phyloP scores from a whole-genome alignment of 192 early-diverging fungal genomes.

The Entomortierella lignicola region DNA sequence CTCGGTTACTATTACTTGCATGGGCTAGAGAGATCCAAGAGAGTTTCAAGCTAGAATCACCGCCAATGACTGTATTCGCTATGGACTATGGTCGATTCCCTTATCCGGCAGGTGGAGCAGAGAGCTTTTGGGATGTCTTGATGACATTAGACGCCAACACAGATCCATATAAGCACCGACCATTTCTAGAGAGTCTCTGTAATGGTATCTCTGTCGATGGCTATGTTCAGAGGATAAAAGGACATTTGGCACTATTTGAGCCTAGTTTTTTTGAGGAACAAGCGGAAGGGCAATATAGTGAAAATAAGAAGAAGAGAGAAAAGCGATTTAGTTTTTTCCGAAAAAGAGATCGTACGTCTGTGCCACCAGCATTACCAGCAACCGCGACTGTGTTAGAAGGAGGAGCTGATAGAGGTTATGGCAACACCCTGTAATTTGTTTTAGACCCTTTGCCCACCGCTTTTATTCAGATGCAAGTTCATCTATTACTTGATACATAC shows the following conservation, averaged over 20 bases:
- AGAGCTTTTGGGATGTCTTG: constrained; percentile 43
- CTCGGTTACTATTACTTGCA: constrained; percentile 21
- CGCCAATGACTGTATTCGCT: constrained; percentile 33
- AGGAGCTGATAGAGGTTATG: neutral
- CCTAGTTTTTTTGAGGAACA: constrained; percentile 48
- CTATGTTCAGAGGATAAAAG: constrained; percentile 47
- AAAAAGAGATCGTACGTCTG: neutral
- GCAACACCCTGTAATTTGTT: too few species aligned
- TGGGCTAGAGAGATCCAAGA: constrained; percentile 52
- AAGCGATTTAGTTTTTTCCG: constrained; percentile 36
- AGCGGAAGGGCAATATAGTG: constrained; percentile 42
- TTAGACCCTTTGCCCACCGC: too few species aligned
- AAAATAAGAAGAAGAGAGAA: constrained; percentile 46
- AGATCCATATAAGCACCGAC: constrained; percentile 23
- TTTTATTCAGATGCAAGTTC: too few species aligned
- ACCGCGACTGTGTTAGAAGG: neutral
- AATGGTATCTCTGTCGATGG: constrained; percentile 40
- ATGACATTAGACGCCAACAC: constrained; percentile 54
- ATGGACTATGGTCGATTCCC: constrained; percentile 52
- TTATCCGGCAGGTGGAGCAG: constrained; percentile 38
- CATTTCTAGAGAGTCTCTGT: constrained; percentile 42
- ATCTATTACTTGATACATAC: too few species aligned
- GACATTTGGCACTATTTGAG: constrained; percentile 38
- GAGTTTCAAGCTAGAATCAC: constrained; percentile 29
- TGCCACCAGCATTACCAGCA: neutral